phyloP scores from a whole-genome alignment of 2,329 filamentous ascomycete species.

The Pyrenochaeta sp. region DNA sequence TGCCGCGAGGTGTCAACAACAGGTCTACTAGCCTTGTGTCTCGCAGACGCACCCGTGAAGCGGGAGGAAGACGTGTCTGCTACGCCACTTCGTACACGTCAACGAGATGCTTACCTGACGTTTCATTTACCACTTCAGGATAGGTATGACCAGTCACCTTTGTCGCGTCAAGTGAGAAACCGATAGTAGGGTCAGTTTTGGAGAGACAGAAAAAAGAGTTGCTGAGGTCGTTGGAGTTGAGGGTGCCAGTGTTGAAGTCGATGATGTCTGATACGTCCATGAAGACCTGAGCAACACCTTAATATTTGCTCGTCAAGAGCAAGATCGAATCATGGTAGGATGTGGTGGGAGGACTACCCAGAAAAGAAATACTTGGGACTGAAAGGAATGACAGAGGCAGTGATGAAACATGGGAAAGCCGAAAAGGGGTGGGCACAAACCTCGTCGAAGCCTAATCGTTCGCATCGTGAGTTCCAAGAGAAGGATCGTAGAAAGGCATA shows the following conservation, averaged over 20 bases:
- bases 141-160: constrained; percentile 70
- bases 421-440: constrained; percentile 54
- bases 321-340: neutral
- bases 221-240: constrained; percentile 71
- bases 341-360: neutral
- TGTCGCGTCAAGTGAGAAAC: constrained; percentile 81
- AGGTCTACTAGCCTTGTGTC: constrained; percentile 13
- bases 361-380: neutral
- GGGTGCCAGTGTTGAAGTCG: constrained; percentile 76
- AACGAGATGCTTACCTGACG: constrained; percentile 30
- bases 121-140: constrained; percentile 48
- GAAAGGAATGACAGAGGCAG: constrained; percentile 3
- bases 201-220: constrained; percentile 84
- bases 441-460: constrained; percentile 91
- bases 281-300: constrained; percentile 60
- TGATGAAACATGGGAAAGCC: constrained; percentile 9
- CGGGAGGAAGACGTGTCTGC: constrained; percentile 1
- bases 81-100: constrained; percentile 13
- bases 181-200: constrained; percentile 75
- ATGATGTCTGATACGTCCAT: constrained; percentile 87
- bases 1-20: constrained; percentile 6
- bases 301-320: constrained; percentile 7
- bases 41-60: neutral
- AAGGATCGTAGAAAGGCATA: constrained; percentile 76
- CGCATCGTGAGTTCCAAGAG: constrained; percentile 80